Evolutionary conservation across 192 early-diverging fungal genomes (phyloP).

Genomic region (Jimgerdemannia lactiflua): DNA sequence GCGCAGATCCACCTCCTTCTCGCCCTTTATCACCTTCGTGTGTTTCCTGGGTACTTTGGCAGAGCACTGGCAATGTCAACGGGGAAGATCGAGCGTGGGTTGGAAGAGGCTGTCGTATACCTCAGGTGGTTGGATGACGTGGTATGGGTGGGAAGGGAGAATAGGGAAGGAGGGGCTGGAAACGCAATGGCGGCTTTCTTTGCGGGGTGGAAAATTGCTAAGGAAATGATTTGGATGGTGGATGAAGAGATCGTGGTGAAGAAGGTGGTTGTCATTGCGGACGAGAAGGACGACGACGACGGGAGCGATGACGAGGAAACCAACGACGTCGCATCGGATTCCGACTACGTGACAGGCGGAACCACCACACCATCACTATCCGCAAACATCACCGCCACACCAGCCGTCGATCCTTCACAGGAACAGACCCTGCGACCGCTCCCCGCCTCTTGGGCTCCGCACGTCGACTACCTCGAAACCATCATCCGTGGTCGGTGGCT

Average conservation of each 20-base stretch:
- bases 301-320: background rate
- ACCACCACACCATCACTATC: too few relatives aligned
- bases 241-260: slow-evolving; percentile 9
- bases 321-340: too few relatives aligned
- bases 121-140: slow-evolving; percentile 16
- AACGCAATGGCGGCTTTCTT: slow-evolving; percentile 29
- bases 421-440: background rate
- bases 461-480: background rate
- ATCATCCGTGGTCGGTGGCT: background rate
- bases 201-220: slow-evolving; percentile 25
- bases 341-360: too few relatives aligned
- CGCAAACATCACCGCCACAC: background rate
- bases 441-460: background rate
- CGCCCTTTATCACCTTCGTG: slow-evolving; percentile 22
- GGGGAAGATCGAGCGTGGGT: slow-evolving; percentile 15
- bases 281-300: background rate
- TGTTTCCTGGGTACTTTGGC: slow-evolving; percentile 27
- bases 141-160: slow-evolving; percentile 5
- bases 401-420: background rate
- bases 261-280: background rate
- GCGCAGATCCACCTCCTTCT: slow-evolving; percentile 21
- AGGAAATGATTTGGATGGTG: slow-evolving; percentile 17
- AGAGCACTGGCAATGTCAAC: slow-evolving; percentile 17
- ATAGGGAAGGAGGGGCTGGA: background rate
- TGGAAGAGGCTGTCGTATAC: slow-evolving; percentile 25